Percentiles rank a stretch among this genome's conserved stretches.
These are phyloP conservation scores for Phytopythium aichiense DNA, from an alignment of 352 stramenopile species.

Conservation along the genomic window DNA sequence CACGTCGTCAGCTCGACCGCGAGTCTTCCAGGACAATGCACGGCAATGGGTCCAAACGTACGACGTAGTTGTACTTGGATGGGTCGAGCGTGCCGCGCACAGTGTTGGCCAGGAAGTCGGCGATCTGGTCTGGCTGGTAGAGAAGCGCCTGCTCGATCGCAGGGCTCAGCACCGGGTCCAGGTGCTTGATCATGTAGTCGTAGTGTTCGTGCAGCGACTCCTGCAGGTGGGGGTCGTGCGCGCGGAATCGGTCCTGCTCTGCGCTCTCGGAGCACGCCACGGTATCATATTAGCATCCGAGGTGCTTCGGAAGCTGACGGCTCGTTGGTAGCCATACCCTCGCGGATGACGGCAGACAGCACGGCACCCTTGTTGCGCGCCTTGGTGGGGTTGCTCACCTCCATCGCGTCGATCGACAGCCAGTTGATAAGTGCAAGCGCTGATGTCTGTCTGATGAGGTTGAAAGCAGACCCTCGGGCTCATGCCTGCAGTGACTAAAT, in stretches of 20 bases:
- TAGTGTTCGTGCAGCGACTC: constrained; percentile 53
- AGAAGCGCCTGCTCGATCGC: constrained; percentile 68
- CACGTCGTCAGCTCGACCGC: background rate
- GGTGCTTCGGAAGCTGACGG: background rate
- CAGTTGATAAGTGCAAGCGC: background rate
- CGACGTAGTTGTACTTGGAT: constrained; percentile 72
- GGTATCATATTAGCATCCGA: background rate
- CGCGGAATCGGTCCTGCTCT: constrained; percentile 62
- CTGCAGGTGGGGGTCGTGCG: constrained; percentile 48
- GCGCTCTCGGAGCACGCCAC: constrained; percentile 1
- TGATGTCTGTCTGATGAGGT: background rate
- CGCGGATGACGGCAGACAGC: constrained; percentile 40
- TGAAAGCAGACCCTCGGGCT: background rate
- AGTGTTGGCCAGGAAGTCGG: constrained; percentile 64
- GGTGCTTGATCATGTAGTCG: constrained; percentile 63
- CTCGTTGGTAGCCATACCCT: constrained; percentile 21
- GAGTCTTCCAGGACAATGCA: too few species aligned
- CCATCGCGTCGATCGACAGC: background rate
- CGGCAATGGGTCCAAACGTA: constrained; percentile 19
- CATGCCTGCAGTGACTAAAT: background rate
- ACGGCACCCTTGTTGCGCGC: constrained; percentile 51
- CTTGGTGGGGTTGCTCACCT: constrained; percentile 22
- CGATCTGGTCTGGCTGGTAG: constrained; percentile 69
- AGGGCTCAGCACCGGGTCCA: constrained; percentile 57
- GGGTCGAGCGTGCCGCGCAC: constrained; percentile 62